These are phyloP conservation scores for Pseudophaeomoniella oleicola DNA, from an alignment of 2,329 filamentous ascomycete species.

Conservation along the genomic window DNA sequence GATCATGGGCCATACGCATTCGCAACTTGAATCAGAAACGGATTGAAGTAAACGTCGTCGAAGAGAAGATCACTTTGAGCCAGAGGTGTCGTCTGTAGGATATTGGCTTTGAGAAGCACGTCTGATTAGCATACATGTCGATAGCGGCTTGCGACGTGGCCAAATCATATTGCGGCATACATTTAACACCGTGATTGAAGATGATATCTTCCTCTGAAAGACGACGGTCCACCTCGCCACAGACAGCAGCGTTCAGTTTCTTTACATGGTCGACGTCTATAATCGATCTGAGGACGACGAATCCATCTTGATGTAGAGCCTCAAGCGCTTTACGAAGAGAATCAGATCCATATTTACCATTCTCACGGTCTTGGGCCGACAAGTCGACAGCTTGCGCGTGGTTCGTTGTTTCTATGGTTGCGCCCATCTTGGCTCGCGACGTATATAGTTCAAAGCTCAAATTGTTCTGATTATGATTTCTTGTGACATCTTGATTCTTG, in stretches of 20 bases:
- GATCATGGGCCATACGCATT: conserved; percentile 17
- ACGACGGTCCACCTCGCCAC: conserved; percentile 18
- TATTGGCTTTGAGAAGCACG: conserved; percentile 16
- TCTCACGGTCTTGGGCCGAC: conserved; percentile 12
- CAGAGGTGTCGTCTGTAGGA: conserved; percentile 24
- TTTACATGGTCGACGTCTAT: conserved; percentile 20
- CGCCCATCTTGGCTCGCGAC: not conserved
- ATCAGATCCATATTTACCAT: conserved; percentile 11
- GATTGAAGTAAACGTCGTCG: conserved; percentile 27
- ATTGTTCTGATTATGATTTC: no score
- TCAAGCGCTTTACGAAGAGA: conserved; percentile 20
- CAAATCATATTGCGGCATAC: conserved; percentile 7
- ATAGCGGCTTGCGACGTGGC: no score
- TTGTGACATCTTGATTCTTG: no score
- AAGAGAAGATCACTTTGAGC: conserved; percentile 17
- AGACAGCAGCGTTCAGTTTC: conserved; percentile 19
- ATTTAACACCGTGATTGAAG: conserved; percentile 22
- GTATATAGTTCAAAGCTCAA: no score
- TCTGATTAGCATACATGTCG: not conserved
- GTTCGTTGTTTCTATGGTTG: conserved; percentile 6
- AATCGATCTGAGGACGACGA: conserved; percentile 22
- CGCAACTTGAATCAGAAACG: conserved; percentile 24
- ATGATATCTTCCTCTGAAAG: conserved; percentile 14
- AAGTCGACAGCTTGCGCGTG: conserved; percentile 10
- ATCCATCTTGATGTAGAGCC: conserved; percentile 20